These are phyloP conservation scores for Endogone sp. DNA, from an alignment of 192 early-diverging fungal genomes.

Conservation along the genomic window DNA sequence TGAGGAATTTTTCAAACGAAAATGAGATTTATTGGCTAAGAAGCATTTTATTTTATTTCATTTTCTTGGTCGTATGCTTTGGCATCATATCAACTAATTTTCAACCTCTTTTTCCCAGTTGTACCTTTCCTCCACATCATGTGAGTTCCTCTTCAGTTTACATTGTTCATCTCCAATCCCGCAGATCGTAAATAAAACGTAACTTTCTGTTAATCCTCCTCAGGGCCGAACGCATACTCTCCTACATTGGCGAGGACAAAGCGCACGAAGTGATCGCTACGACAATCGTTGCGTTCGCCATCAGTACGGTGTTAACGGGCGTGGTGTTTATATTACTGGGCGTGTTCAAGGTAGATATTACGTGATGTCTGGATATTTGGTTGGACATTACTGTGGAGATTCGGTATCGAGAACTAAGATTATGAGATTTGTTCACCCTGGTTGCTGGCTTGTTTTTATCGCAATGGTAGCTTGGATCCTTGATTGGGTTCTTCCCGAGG, in stretches of 20 bases:
- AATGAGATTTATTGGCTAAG: too few relatives aligned
- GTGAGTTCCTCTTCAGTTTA: conserved; percentile 9
- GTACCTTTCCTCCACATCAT: conserved; percentile 37
- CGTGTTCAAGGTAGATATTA: conserved; percentile 63
- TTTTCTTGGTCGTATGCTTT: too few relatives aligned
- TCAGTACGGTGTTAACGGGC: conserved; percentile 89
- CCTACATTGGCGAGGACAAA: conserved; percentile 50
- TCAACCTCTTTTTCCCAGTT: conserved; percentile 5
- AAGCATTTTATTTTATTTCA: too few relatives aligned
- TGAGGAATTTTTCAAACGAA: too few relatives aligned
- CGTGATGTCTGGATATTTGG: conserved; percentile 1
- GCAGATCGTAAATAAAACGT: conserved; percentile 1
- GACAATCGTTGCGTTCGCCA: conserved; percentile 82
- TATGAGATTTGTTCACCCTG: too few relatives aligned
- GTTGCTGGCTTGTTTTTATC: too few relatives aligned
- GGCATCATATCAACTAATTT: too few relatives aligned
- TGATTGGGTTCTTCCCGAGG: conserved; percentile 83
- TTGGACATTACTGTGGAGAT: conserved; percentile 12
- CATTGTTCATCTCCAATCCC: background rate
- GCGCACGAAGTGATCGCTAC: conserved; percentile 79
- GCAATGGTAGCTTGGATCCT: conserved; percentile 48
- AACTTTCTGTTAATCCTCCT: conserved; percentile 6
- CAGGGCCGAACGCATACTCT: conserved; percentile 62
- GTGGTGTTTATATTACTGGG: conserved; percentile 83
- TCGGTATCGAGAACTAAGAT: conserved; percentile 2